phyloP scores from a whole-genome alignment of 148 eudicot genomes.

The Rhododendron ferrugineum region DNA sequence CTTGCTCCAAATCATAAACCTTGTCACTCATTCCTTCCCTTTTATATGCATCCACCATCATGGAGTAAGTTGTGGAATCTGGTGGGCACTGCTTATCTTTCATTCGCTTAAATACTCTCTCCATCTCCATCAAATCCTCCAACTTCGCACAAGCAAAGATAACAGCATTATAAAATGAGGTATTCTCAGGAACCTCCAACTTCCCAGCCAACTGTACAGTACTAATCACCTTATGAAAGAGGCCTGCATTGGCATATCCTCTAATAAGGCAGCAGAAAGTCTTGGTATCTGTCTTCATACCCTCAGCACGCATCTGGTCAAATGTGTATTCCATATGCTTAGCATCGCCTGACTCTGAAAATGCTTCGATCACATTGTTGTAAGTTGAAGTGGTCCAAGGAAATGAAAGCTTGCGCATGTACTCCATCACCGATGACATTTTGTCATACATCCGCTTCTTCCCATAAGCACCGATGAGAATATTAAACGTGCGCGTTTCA shows the following conservation, averaged over 20 bases:
- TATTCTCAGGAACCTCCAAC: slow-evolving; percentile 80
- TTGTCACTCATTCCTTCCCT: slow-evolving; percentile 82
- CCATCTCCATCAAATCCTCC: slow-evolving; percentile 91
- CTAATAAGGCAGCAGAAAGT: slow-evolving; percentile 85
- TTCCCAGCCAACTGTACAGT: slow-evolving; percentile 71
- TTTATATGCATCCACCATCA: slow-evolving; percentile 64
- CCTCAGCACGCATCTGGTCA: slow-evolving; percentile 88
- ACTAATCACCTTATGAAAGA: slow-evolving; percentile 73
- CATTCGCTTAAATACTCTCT: slow-evolving; percentile 75
- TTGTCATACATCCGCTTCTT: slow-evolving; percentile 89
- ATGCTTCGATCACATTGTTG: slow-evolving; percentile 92
- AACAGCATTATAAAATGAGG: slow-evolving; percentile 74
- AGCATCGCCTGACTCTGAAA: slow-evolving; percentile 77
- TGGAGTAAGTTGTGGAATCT: slow-evolving; percentile 49
- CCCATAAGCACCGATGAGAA: slow-evolving; percentile 91
- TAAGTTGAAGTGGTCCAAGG: slow-evolving; percentile 98
- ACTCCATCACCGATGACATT: slow-evolving; percentile 97
- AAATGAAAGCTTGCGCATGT: slow-evolving; percentile 84
- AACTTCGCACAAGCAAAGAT: slow-evolving; percentile 81
- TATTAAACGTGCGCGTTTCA: slow-evolving; percentile 89
- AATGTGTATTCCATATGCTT: slow-evolving; percentile 81
- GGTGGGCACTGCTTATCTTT: slow-evolving; percentile 62
- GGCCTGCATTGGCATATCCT: slow-evolving; percentile 78
- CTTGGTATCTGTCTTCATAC: slow-evolving; percentile 80
- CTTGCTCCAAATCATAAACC: slow-evolving; percentile 75